A percentile compares a stretch with the other conserved stretches of the same genome.
These are phyloP conservation scores for Komagataea norvegica DNA, from an alignment of 1,139 yeast species.

Conservation along the genomic window DNA sequence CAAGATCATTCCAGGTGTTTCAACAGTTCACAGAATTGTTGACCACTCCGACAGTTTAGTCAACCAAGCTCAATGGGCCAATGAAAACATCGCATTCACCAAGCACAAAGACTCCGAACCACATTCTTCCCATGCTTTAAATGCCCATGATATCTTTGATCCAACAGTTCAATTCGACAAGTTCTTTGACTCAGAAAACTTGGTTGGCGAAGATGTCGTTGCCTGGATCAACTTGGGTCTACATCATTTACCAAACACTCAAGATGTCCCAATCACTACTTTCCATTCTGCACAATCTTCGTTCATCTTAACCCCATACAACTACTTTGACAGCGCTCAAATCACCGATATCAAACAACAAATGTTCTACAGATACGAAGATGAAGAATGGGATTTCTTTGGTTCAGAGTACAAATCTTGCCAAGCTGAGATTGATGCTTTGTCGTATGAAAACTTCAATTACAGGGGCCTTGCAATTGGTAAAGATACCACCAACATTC, in stretches of 20 bases:
- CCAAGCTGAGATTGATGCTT: conserved; percentile 10
- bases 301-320: conserved; percentile 26
- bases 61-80: conserved; percentile 26
- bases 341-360: conserved; percentile 23
- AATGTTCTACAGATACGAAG: conserved; percentile 18
- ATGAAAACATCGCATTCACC: conserved; percentile 21
- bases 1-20: conserved; percentile 21
- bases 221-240: conserved; percentile 26
- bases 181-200: conserved; percentile 23
- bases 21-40: conserved; percentile 20
- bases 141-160: conserved; percentile 22
- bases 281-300: conserved; percentile 24
- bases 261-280: conserved; percentile 27
- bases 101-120: conserved; percentile 25
- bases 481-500: conserved; percentile 21
- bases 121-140: conserved; percentile 20
- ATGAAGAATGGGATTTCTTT: conserved; percentile 20
- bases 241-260: conserved; percentile 27
- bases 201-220: conserved; percentile 26
- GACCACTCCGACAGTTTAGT: conserved; percentile 12
- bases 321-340: conserved; percentile 25
- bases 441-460: conserved; percentile 10
- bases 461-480: conserved; percentile 18
- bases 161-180: conserved; percentile 22
- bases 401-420: conserved; percentile 20